A percentile compares a stretch with the other conserved stretches of the same genome.
phyloP scores from a whole-genome alignment of 176 grass and related monocot genomes.

The Paspalum vaginatum region DNA sequence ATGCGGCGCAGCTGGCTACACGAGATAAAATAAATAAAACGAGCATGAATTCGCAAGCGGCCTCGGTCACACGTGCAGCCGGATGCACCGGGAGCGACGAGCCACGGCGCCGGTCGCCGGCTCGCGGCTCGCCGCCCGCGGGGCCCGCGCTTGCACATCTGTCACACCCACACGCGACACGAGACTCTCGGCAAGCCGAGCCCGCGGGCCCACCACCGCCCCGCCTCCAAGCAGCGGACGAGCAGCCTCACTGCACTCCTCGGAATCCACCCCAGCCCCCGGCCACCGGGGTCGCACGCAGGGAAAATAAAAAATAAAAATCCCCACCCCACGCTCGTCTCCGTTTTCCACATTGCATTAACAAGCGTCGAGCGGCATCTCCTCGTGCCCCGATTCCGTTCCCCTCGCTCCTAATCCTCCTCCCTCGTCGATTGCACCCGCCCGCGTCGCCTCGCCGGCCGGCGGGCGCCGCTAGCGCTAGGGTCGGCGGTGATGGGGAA shows the following conservation, averaged over 20 bases:
- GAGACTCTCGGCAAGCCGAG: too few species aligned
- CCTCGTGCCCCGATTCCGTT: neutral
- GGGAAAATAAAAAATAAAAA: neutral
- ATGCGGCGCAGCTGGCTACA: too few species aligned
- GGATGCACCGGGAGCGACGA: too few species aligned
- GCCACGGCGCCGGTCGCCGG: too few species aligned
- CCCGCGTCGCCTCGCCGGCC: neutral
- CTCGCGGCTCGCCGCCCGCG: too few species aligned
- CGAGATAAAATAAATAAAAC: too few species aligned
- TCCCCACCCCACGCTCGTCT: constrained; percentile 1
- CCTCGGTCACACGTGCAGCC: too few species aligned
- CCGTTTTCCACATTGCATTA: neutral
- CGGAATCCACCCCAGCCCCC: neutral
- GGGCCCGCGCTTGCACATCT: too few species aligned
- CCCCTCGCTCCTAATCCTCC: neutral
- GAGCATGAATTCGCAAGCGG: too few species aligned
- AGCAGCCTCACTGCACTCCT: neutral
- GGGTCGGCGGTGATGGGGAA: constrained; percentile 7
- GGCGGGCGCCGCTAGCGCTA: neutral
- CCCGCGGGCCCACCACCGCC: too few species aligned
- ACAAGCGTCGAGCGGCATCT: neutral
- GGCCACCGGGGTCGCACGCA: neutral
- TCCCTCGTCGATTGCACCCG: neutral
- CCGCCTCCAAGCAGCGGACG: too few species aligned
- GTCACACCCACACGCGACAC: too few species aligned